Evolutionary conservation across 2,329 filamentous ascomycete genomes (phyloP).

Genomic region (Stachybotrys elegans): DNA sequence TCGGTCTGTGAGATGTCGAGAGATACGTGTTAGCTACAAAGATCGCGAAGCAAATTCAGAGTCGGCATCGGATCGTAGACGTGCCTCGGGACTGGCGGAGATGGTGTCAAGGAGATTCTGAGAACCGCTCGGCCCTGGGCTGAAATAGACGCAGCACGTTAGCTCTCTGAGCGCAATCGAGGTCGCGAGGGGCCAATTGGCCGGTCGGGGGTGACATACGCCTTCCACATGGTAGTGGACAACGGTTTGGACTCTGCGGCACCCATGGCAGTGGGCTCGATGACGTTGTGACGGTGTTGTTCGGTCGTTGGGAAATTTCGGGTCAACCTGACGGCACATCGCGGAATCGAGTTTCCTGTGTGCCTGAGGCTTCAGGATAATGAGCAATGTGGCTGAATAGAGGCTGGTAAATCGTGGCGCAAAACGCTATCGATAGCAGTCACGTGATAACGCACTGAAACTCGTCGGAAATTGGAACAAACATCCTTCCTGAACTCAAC

Average conservation of each 20-base stretch:
- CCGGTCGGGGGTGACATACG: conserved; percentile 34
- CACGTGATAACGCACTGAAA: too few species aligned
- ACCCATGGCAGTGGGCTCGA: conserved; percentile 46
- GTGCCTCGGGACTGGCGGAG: conserved; percentile 81
- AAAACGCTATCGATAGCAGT: too few species aligned
- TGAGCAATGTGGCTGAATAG: too few species aligned
- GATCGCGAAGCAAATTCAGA: not conserved
- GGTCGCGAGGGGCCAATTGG: not conserved
- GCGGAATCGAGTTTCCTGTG: conserved; percentile 17
- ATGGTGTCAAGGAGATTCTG: conserved; percentile 77
- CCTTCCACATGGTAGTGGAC: conserved; percentile 45
- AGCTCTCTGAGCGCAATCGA: too few species aligned
- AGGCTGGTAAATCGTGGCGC: too few species aligned
- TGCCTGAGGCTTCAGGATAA: conserved; percentile 29
- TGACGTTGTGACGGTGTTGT: conserved; percentile 24
- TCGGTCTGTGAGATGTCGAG: conserved; percentile 62
- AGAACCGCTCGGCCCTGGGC: conserved; percentile 52
- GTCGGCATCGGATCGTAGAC: conserved; percentile 10
- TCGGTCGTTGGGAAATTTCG: conserved; percentile 23
- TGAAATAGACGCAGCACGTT: conserved; percentile 23
- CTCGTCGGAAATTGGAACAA: too few species aligned
- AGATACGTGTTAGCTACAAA: conserved; percentile 9
- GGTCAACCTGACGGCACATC: conserved; percentile 27
- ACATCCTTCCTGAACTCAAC: too few species aligned
- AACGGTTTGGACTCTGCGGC: conserved; percentile 50